Percentiles rank a stretch among this genome's conserved stretches.
Conservation (phyloP, 2,329 filamentous ascomycete species). For the Phialocephala subalpina region DNA sequence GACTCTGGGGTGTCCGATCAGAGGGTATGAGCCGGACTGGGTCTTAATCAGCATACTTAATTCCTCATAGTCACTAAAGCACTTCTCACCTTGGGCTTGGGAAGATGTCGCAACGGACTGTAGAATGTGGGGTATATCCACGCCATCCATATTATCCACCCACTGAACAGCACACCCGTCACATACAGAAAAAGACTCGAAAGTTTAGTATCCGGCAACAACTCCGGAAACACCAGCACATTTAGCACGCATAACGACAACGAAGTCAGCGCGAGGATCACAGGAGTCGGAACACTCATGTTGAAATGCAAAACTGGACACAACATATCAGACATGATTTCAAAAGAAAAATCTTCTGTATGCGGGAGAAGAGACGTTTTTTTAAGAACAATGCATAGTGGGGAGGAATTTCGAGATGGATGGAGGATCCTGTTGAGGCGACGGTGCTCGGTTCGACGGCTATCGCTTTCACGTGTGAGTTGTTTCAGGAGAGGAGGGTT, state of each 20-base stretch:
- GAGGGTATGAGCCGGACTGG: constrained; percentile 22
- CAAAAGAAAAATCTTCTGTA: background rate
- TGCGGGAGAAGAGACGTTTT: too few relatives aligned
- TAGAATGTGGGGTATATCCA: constrained; percentile 34
- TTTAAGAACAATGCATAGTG: background rate
- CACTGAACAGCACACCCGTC: constrained; percentile 17
- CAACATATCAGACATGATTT: constrained; percentile 9
- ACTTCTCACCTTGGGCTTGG: constrained; percentile 31
- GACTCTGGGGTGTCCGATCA: constrained; percentile 20
- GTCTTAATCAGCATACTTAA: background rate
- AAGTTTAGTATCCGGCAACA: constrained; percentile 30
- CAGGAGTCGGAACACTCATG: constrained; percentile 26
- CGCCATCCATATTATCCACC: constrained; percentile 30
- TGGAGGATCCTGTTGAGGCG: background rate
- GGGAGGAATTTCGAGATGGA: background rate
- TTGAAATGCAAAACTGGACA: constrained; percentile 8
- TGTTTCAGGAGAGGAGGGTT: constrained; percentile 1
- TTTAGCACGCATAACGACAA: constrained; percentile 27
- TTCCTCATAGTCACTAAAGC: background rate
- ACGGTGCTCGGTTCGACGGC: too few relatives aligned
- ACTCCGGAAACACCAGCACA: constrained; percentile 30
- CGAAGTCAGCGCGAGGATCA: constrained; percentile 21
- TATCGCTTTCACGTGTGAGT: background rate
- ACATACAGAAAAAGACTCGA: constrained; percentile 24
- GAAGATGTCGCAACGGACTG: constrained; percentile 35